Percentiles rank a stretch among this genome's conserved stretches.
phyloP scores from a whole-genome alignment of 208 protist species.

The Wallacemonas sp. region DNA sequence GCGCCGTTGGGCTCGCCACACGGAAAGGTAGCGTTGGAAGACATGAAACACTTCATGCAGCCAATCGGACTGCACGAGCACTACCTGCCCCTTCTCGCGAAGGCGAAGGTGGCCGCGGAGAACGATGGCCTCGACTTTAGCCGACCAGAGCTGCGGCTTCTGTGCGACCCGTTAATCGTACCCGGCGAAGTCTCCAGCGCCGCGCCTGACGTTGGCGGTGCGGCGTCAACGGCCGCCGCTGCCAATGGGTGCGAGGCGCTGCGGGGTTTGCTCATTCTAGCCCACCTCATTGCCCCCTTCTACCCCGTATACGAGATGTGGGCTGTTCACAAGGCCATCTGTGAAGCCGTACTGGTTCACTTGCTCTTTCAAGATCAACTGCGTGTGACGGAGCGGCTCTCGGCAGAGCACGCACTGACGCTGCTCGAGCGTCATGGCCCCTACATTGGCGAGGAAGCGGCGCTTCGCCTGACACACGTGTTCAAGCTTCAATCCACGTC shows the following conservation, averaged over 20 bases:
- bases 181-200: not conserved
- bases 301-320: constrained; percentile 82
- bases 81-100: constrained; percentile 16
- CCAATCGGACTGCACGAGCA: constrained; percentile 15
- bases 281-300: constrained; percentile 58
- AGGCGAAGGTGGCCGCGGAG: not conserved
- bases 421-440: constrained; percentile 63
- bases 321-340: constrained; percentile 71
- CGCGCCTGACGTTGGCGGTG: not conserved
- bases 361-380: constrained; percentile 22
- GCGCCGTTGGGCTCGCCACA: not conserved
- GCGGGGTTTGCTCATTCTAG: constrained; percentile 43
- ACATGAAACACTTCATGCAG: constrained; percentile 17
- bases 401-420: constrained; percentile 23
- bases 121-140: not conserved
- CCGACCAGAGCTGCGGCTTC: not conserved
- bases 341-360: constrained; percentile 53
- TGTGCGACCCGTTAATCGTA: not conserved
- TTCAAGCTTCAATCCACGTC: constrained; percentile 49
- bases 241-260: constrained; percentile 49
- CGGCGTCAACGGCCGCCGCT: not conserved
- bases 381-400: constrained; percentile 14
- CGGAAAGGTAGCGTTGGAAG: not conserved
- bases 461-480: constrained; percentile 35
- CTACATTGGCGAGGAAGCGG: constrained; percentile 41